Evolutionary conservation across 306 rosid species (phyloP), one percentile per base, ranked within the genome.

Genomic region (Inga oerstediana): DNA sequence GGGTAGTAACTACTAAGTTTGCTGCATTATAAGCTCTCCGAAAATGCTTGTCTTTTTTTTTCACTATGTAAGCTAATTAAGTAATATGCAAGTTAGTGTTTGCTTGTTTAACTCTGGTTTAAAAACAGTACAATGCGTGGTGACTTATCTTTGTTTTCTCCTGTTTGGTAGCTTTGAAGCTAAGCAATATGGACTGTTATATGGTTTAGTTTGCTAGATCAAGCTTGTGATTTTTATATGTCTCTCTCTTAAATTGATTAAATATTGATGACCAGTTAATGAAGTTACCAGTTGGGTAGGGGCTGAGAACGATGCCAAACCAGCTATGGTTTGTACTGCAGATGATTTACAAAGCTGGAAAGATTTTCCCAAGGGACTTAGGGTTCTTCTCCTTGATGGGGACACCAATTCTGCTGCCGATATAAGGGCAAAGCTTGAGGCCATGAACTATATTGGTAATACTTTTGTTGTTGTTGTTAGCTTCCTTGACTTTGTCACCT

Each of bases 291-390:
- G 79, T 79, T 73, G 34, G 46, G 67, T 70, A 24, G 86, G 86
- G 86, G 76, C 85, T 61, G 91, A 93, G 95, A 90, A 94, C 84
- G 93, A 94, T 97, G 99, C 98, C 90, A 92, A 88, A 88, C 94
- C 94, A 97, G 97, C 98, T 90, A 97, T 97, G 99, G 98, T 97
- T 94, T 97, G 94, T 91, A 91, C 94, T 83, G 93, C 97, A 76
- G 91, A 87, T 89, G 98, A 94, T 91, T 87, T 97, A 86, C 97
- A 94, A 58, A 89, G 82, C 75, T 97, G 98, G 99, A 91, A 94
- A 74, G 98, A 97, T 87, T 97, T 97, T 76, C 99, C 99, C 3
- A 94, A 94, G 83, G 98, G 97, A 32, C 99, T 97, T 74, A 85
- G 92, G 85, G 97, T 97, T 84, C 98, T 97, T 83, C 92, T 97